Conservation (phyloP, 2,329 filamentous ascomycete genomes). For the Alternaria brassicicola region DNA sequence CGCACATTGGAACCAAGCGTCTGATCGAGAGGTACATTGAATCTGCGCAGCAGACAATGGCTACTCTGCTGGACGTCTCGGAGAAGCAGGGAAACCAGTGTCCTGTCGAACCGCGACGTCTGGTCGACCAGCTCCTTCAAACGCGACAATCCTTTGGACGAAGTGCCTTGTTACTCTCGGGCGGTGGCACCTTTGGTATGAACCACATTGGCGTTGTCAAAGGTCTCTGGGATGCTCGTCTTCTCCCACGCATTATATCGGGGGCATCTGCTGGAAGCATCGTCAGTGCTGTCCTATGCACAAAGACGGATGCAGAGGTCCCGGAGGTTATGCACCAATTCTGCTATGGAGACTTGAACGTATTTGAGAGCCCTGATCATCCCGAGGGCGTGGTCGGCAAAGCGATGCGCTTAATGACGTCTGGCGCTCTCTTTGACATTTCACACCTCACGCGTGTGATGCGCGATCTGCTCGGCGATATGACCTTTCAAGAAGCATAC, state of each 20-base stretch:
- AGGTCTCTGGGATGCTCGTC: slow-evolving; percentile 72
- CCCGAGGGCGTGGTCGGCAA: slow-evolving; percentile 71
- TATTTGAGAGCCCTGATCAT: slow-evolving; percentile 71
- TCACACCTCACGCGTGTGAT: slow-evolving; percentile 81
- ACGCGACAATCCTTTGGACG: slow-evolving; percentile 83
- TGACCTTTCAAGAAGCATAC: slow-evolving; percentile 95
- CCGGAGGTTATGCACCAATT: slow-evolving; percentile 72
- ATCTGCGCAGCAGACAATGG: slow-evolving; percentile 76
- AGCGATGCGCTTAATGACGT: slow-evolving; percentile 74
- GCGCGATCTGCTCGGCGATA: slow-evolving; percentile 78
- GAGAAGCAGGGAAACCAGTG: slow-evolving; percentile 56
- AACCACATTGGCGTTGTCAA: slow-evolving; percentile 89
- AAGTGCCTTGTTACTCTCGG: slow-evolving; percentile 80
- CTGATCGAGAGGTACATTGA: slow-evolving; percentile 87
- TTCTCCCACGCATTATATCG: slow-evolving; percentile 85
- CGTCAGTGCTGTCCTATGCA: slow-evolving; percentile 79
- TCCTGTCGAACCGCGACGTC: slow-evolving; percentile 63
- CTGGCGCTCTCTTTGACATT: slow-evolving; percentile 85
- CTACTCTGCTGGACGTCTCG: slow-evolving; percentile 69
- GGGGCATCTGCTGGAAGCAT: slow-evolving; percentile 89
- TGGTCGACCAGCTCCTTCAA: slow-evolving; percentile 72
- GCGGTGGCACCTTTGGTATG: slow-evolving; percentile 90
- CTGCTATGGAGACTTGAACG: slow-evolving; percentile 77
- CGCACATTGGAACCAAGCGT: slow-evolving; percentile 83
- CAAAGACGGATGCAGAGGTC: slow-evolving; percentile 78